Conservation (phyloP, 345 rosid species). For the Lepidium sativum region DNA sequence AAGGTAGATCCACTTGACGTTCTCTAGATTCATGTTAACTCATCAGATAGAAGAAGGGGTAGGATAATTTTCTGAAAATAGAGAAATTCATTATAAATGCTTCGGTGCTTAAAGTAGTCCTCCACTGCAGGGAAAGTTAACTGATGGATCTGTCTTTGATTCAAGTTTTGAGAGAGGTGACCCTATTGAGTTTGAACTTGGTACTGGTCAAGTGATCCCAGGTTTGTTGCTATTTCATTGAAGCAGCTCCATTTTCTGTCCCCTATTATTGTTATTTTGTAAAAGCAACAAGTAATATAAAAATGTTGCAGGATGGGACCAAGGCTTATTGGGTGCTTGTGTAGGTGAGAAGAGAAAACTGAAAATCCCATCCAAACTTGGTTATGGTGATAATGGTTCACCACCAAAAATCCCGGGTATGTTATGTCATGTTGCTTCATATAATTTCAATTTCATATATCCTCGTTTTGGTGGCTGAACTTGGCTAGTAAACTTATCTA, state of each 20-base stretch:
- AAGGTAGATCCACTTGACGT: no score
- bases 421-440: neutral
- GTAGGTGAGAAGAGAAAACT: slow-evolving; percentile 91
- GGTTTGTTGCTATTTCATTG: slow-evolving; percentile 33
- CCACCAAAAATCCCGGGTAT: slow-evolving; percentile 95
- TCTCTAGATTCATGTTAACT: no score
- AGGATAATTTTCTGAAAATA: neutral
- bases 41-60: neutral
- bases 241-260: neutral
- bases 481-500: neutral
- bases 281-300: neutral
- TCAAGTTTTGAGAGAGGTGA: slow-evolving; percentile 97
- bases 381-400: slow-evolving; percentile 83
- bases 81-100: neutral
- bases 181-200: slow-evolving; percentile 94
- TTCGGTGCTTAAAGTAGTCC: neutral
- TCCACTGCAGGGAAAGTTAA: slow-evolving; percentile 66
- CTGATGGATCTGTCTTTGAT: slow-evolving; percentile 93
- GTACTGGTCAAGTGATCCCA: slow-evolving; percentile 90
- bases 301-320: slow-evolving; percentile 82
- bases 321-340: slow-evolving; percentile 79
- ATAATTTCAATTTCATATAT: neutral
- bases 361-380: slow-evolving; percentile 91
- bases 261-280: neutral
- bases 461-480: neutral